Conservation (phyloP, 2,329 filamentous ascomycete genomes). For the Aurifilum marmelostoma region DNA sequence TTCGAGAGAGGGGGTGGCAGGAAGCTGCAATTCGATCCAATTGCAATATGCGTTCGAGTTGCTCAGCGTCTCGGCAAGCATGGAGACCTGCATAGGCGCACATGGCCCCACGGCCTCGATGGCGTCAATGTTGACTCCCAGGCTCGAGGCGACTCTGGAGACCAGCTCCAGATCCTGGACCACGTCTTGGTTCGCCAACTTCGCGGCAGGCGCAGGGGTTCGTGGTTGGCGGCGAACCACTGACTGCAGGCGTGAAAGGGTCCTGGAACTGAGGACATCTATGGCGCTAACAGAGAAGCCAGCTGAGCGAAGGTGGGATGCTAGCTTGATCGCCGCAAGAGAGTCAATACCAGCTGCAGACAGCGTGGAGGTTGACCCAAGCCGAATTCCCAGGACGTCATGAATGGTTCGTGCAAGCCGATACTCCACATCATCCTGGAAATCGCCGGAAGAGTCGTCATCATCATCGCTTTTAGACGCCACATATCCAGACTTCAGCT, state of each 20-base stretch:
- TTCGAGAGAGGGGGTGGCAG: conserved; percentile 35
- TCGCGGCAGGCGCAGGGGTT: neutral
- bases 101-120: conserved; percentile 60
- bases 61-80: conserved; percentile 74
- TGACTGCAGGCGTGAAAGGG: conserved; percentile 38
- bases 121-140: conserved; percentile 40
- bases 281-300: conserved; percentile 61
- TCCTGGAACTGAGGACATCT: conserved; percentile 62
- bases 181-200: neutral
- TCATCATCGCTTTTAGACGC: conserved; percentile 13
- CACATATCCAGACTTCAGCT: conserved; percentile 59
- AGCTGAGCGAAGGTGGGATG: conserved; percentile 62
- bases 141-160: conserved; percentile 26
- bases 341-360: conserved; percentile 46
- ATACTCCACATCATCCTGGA: conserved; percentile 39
- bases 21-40: conserved; percentile 65
- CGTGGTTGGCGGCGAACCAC: conserved; percentile 21
- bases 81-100: conserved; percentile 75
- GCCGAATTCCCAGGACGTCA: conserved; percentile 34
- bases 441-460: conserved; percentile 12
- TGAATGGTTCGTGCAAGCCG: conserved; percentile 40
- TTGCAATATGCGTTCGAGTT: conserved; percentile 74
- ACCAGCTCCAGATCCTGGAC: neutral
- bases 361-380: conserved; percentile 38
- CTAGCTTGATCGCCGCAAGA: conserved; percentile 52